These are phyloP conservation scores for Syzygium grande DNA, from an alignment of 345 rosid species.

Conservation along the genomic window DNA sequence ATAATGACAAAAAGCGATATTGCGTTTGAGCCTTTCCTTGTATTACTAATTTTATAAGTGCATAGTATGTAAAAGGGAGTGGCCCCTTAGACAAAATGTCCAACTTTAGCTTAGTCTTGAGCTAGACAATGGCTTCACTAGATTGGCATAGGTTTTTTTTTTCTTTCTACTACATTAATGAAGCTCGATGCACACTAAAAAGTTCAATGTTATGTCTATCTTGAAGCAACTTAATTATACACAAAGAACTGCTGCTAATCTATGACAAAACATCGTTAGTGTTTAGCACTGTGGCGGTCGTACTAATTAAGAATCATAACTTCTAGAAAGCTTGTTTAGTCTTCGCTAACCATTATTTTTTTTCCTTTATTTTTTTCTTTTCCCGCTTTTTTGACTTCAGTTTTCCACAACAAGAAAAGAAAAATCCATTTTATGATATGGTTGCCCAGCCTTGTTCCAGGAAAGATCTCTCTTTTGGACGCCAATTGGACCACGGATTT, in stretches of 20 bases:
- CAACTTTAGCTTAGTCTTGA: background rate
- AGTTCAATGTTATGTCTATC: background rate
- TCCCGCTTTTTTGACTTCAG: background rate
- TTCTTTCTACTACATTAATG: background rate
- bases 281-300: background rate
- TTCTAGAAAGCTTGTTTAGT: background rate
- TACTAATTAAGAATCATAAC: background rate
- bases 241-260: background rate
- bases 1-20: background rate
- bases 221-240: background rate
- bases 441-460: background rate
- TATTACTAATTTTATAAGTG: background rate
- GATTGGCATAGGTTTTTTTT: background rate
- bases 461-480: background rate
- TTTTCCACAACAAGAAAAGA: background rate
- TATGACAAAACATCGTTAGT: background rate
- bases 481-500: background rate
- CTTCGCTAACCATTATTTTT: background rate
- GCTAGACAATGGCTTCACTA: background rate
- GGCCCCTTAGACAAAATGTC: background rate
- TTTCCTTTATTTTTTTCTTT: background rate
- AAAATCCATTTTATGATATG: background rate
- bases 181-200: background rate
- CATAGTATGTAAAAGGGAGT: background rate
- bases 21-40: background rate